A percentile compares a stretch with the other conserved stretches of the same genome.
Evolutionary conservation across 140 eudicot species (phyloP).

Genomic region (Senecio squalidus): DNA sequence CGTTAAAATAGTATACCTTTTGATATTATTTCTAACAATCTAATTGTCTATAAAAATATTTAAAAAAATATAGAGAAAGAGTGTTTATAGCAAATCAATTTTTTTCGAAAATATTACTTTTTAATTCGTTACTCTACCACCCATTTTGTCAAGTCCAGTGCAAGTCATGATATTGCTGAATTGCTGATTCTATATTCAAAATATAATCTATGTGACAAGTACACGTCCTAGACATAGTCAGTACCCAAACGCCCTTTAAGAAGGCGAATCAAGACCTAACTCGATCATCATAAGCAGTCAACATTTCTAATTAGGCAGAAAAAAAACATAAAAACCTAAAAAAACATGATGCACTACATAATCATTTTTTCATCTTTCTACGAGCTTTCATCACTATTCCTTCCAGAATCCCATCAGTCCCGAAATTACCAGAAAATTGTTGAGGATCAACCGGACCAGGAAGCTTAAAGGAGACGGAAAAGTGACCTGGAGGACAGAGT

Average conservation of each 20-base stretch:
- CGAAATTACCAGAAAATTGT: slow-evolving; percentile 73
- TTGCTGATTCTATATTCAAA: slow-evolving; percentile 9
- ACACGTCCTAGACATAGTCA: slow-evolving; percentile 9
- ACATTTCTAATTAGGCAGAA: slow-evolving; percentile 17
- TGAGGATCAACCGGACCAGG: slow-evolving; percentile 96
- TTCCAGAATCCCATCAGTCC: slow-evolving; percentile 90
- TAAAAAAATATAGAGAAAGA: too few relatives aligned
- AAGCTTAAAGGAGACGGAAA: slow-evolving; percentile 73
- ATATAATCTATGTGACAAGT: slow-evolving; percentile 7
- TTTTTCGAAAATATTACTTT: too few relatives aligned
- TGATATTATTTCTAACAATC: too few relatives aligned
- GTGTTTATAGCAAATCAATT: too few relatives aligned
- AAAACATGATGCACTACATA: slow-evolving; percentile 18
- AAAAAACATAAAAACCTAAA: slow-evolving; percentile 17
- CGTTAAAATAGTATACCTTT: too few relatives aligned
- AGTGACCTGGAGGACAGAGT: slow-evolving; percentile 90
- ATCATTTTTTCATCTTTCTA: slow-evolving; percentile 26
- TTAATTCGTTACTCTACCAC: too few relatives aligned
- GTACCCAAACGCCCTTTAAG: slow-evolving; percentile 14
- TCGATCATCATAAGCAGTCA: slow-evolving; percentile 23
- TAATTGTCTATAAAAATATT: too few relatives aligned
- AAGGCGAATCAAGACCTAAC: slow-evolving; percentile 8
- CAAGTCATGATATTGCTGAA: slow-evolving; percentile 5
- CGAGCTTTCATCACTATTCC: slow-evolving; percentile 73
- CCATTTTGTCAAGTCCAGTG: too few relatives aligned